phyloP scores from a whole-genome alignment of 371 early-diverging fungal genomes.

The Mortierella sp. region DNA sequence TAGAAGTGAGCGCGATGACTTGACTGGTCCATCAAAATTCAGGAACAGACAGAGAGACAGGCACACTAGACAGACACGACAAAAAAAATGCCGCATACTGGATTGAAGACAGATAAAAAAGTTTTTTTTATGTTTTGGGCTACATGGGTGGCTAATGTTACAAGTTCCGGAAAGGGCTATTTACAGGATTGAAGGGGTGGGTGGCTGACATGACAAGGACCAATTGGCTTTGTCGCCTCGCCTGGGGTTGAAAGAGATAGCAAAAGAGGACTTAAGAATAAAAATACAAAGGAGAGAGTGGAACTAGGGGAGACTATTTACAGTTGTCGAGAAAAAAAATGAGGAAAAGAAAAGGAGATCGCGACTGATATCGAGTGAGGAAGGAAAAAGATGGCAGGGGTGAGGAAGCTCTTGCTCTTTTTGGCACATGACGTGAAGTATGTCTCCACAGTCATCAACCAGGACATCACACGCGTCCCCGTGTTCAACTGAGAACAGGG shows the following conservation, averaged over 20 bases:
- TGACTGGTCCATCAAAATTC: constrained; percentile 2
- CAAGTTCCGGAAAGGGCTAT: neutral
- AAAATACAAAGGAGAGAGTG: neutral
- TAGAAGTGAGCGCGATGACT: neutral
- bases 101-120: neutral
- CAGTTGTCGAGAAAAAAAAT: neutral
- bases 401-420: neutral
- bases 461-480: constrained; percentile 12
- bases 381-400: neutral
- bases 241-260: neutral
- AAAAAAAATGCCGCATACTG: neutral
- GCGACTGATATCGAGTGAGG: constrained; percentile 2
- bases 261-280: neutral
- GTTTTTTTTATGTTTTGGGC: neutral
- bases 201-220: neutral
- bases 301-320: constrained; percentile 6
- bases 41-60: constrained; percentile 1
- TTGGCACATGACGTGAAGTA: constrained; percentile 12
- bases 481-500: neutral
- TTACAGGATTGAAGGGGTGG: constrained; percentile 2
- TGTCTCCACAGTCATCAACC: neutral
- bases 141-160: constrained; percentile 5
- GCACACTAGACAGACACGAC: neutral
- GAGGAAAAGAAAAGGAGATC: neutral
- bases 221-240: neutral